Base-by-base conservation (phyloP, 192 early-diverging fungal genomes). In the Backusella liffmaniae region DNA sequence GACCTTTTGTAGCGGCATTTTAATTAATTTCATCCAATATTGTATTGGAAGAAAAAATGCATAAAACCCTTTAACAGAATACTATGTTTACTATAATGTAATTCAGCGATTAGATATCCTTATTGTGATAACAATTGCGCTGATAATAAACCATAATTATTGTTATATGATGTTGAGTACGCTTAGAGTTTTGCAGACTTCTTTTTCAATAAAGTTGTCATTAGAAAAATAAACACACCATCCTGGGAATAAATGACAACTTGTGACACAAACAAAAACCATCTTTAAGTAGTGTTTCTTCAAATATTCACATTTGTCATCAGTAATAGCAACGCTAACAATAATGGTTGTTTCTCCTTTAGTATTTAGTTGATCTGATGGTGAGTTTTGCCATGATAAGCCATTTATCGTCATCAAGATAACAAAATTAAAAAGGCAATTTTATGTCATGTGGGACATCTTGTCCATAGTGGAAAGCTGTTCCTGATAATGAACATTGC, bases 221-320 rank as follows among this genome's bases (percentile, higher is more conserved):
- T 59, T 12, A 21, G 10, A 26, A 59, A 26, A 23, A 18, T 18
- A 18, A 23, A 23, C 10, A 59, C 4, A 59, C 8, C 23, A 59
- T 59, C 53, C 53, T 59, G 53, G 53, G 53, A 59, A 59, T 23
- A 59, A 59, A 7, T 59, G 53, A 59, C 53, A 59, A 59, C 21
- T 59, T 59, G 53, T 59, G 53, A 59, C 53, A 59, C 53, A 21
- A 59, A 26, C 46, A 49, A 49, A 18, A n/a, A 15, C 16, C 5
- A 2, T 59, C 10, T 56, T 56, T 9, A 6, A 23, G 10, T 56
- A 56, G 7, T 26, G 53, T 56, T 56, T 56, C 21, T 59, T 59
- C 53, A 59, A 23, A 59, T 59, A 10, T 26, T 59, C 23, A 59
- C 23, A 59, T 59, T 59, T 59, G 53, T 59, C n/a, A 59, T 59